Evolutionary conservation across 495 filamentous ascomycete genomes (phyloP).

Genomic region (Hypomontagnella monticulosa): DNA sequence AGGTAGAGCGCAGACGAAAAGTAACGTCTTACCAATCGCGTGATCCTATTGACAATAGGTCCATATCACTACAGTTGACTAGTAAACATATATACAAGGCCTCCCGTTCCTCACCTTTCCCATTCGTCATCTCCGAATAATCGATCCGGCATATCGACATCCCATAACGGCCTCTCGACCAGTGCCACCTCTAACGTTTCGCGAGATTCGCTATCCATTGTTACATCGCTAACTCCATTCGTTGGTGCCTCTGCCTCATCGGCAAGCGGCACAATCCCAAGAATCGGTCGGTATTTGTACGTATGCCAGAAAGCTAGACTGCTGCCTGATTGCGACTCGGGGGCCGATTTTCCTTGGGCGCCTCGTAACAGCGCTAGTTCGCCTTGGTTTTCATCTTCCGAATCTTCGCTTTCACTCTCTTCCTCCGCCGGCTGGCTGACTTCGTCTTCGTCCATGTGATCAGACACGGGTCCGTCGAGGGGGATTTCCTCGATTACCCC

Average conservation of each 20-base stretch:
- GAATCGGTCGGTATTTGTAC: constrained; percentile 88
- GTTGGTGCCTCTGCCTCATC: constrained; percentile 42
- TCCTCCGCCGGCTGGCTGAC: constrained; percentile 47
- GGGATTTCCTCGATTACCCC: constrained; percentile 42
- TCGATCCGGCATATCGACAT: constrained; percentile 79
- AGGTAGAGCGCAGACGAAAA: too few species aligned
- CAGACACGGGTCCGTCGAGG: constrained; percentile 27
- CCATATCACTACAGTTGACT: not conserved
- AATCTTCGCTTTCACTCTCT: constrained; percentile 56
- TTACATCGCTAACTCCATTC: constrained; percentile 24
- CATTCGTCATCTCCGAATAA: constrained; percentile 75
- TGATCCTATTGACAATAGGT: too few species aligned
- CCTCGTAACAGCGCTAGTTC: constrained; percentile 54
- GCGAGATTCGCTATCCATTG: constrained; percentile 38
- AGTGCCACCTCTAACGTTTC: constrained; percentile 78
- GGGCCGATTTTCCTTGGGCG: constrained; percentile 30
- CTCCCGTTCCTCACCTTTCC: constrained; percentile 31
- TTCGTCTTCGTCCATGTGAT: constrained; percentile 51
- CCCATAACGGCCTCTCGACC: constrained; percentile 87
- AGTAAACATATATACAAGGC: too few species aligned
- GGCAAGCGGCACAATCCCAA: constrained; percentile 83
- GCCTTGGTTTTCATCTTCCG: constrained; percentile 46
- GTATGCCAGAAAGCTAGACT: constrained; percentile 74
- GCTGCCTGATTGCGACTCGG: constrained; percentile 35
- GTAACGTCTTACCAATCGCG: too few species aligned